These are phyloP conservation scores for Lactarius evosmus DNA, from an alignment of 768 basidiomycete genomes.

Conservation along the genomic window DNA sequence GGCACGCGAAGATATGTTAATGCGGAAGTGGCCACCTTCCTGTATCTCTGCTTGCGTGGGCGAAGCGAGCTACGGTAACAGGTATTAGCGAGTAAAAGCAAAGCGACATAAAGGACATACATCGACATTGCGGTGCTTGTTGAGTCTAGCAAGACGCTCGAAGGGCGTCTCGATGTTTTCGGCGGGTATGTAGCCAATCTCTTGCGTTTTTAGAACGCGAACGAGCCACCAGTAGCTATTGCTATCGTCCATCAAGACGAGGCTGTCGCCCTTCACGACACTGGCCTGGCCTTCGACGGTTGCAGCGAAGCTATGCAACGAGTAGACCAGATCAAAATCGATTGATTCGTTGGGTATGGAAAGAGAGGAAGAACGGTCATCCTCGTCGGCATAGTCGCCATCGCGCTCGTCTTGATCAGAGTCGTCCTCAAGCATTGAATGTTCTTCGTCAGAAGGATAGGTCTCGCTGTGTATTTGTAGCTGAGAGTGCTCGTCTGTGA, in stretches of 20 bases:
- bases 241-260: conserved; percentile 95
- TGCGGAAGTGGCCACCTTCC: conserved; percentile 55
- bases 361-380: conserved; percentile 75
- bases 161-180: conserved; percentile 99
- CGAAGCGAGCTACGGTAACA: conserved; percentile 56
- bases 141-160: conserved; percentile 89
- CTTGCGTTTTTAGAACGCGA: conserved; percentile 95
- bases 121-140: conserved; percentile 97
- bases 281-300: conserved; percentile 99
- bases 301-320: conserved; percentile 94
- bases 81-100: conserved; percentile 8
- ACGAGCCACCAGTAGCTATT: conserved; percentile 99
- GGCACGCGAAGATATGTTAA: conserved; percentile 47
- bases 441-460: conserved; percentile 65
- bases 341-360: conserved; percentile 90
- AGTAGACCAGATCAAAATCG: conserved; percentile 90
- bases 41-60: conserved; percentile 70
- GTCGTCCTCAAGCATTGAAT: conserved; percentile 83
- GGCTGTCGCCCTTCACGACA: conserved; percentile 96
- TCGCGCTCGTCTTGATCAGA: conserved; percentile 72
- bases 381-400: conserved; percentile 66
- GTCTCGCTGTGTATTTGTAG: conserved; percentile 49
- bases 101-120: conserved; percentile 45
- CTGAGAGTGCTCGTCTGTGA: conserved; percentile 48
- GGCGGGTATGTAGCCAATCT: conserved; percentile 98